phyloP scores from a whole-genome alignment of 192 early-diverging fungal species.

The Geranomyces variabilis region DNA sequence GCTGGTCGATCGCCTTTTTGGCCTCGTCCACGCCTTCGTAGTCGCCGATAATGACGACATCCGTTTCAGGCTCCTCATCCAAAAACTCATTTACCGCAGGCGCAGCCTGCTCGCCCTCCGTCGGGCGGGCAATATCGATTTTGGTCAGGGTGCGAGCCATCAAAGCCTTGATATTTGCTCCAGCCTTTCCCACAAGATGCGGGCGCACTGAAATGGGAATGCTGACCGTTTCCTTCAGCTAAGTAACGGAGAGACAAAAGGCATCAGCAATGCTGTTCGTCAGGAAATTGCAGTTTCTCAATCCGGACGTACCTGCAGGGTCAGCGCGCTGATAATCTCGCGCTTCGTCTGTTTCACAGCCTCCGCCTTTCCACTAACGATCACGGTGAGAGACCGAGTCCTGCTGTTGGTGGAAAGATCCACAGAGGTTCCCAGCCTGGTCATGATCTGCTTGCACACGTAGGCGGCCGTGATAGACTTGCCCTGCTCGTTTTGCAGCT shows the following conservation, averaged over 20 bases:
- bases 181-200: slow-evolving; percentile 82
- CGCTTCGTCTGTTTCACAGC: slow-evolving; percentile 78
- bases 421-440: slow-evolving; percentile 64
- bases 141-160: slow-evolving; percentile 71
- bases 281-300: neutral
- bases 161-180: slow-evolving; percentile 76
- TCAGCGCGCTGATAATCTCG: slow-evolving; percentile 61
- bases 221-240: slow-evolving; percentile 54
- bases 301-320: slow-evolving; percentile 24
- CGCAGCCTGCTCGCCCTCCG: slow-evolving; percentile 38
- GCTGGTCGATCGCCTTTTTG: slow-evolving; percentile 78
- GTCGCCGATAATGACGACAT: slow-evolving; percentile 76
- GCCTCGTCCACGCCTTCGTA: slow-evolving; percentile 79
- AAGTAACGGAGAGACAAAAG: neutral
- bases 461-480: slow-evolving; percentile 36
- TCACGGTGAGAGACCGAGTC: slow-evolving; percentile 74
- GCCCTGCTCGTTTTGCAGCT: slow-evolving; percentile 40
- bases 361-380: slow-evolving; percentile 82
- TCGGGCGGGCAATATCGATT: slow-evolving; percentile 71
- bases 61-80: slow-evolving; percentile 37
- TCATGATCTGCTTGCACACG: slow-evolving; percentile 45
- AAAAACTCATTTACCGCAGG: slow-evolving; percentile 31
- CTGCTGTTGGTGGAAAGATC: slow-evolving; percentile 79
- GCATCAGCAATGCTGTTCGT: neutral
- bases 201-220: slow-evolving; percentile 83